These are phyloP conservation scores for Kuraishia cidri DNA, from an alignment of 805 yeast genomes.

Conservation along the genomic window DNA sequence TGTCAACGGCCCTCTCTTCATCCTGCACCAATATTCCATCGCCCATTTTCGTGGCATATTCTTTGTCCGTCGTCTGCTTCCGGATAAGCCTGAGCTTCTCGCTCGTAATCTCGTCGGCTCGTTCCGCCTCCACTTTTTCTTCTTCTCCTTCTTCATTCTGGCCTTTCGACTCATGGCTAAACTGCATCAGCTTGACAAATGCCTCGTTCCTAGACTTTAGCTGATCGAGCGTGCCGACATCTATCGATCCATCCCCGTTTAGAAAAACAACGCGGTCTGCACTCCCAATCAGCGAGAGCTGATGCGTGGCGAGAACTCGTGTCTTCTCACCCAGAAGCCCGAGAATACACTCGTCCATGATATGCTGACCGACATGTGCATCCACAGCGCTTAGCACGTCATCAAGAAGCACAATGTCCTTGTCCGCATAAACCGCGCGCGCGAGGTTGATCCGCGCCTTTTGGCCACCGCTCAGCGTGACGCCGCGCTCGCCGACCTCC, in stretches of 20 bases:
- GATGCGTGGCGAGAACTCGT: conserved; percentile 76
- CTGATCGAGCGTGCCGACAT: conserved; percentile 52
- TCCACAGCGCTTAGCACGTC: conserved; percentile 84
- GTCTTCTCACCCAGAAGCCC: conserved; percentile 51
- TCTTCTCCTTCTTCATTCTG: conserved; percentile 13
- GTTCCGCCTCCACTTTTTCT: conserved; percentile 10
- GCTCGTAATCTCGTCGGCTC: conserved; percentile 23
- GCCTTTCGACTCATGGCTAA: conserved; percentile 21
- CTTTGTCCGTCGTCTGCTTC: conserved; percentile 6
- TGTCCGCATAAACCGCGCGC: conserved; percentile 64
- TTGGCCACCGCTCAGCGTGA: conserved; percentile 82
- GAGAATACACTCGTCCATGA: conserved; percentile 58
- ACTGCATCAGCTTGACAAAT: conserved; percentile 44
- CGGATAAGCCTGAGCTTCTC: conserved; percentile 6
- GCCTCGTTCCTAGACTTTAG: conserved; percentile 31
- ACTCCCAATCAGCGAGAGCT: conserved; percentile 53
- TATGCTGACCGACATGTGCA: conserved; percentile 78
- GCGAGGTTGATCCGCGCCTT: conserved; percentile 78
- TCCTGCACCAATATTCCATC: conserved; percentile 32
- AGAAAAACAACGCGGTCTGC: conserved; percentile 66
- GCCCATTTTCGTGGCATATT: conserved; percentile 36
- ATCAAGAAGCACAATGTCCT: conserved; percentile 62
- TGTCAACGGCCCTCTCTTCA: conserved; percentile 54
- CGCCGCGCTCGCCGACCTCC: conserved; percentile 81
- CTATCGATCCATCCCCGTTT: conserved; percentile 51